phyloP scores from a whole-genome alignment of 202 grass and related monocot genomes.

The Panicum hallii region DNA sequence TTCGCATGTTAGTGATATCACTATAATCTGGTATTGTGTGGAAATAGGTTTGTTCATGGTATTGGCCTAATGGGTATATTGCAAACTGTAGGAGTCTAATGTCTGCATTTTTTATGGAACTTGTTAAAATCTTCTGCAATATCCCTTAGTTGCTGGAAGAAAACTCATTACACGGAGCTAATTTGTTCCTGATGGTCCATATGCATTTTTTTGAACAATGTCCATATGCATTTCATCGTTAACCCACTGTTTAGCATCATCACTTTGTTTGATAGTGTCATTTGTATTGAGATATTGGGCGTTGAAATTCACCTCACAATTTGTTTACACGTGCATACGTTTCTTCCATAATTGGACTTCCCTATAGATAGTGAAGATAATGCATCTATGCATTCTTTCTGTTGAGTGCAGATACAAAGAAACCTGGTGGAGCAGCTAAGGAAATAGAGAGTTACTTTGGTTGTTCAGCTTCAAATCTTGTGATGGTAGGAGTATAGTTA shows the following conservation, averaged over 20 bases:
- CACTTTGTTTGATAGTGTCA: conserved; percentile 4
- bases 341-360: conserved; percentile 11
- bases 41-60: neutral
- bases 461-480: conserved; percentile 79
- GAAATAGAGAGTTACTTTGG: conserved; percentile 96
- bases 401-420: conserved; percentile 71
- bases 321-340: neutral
- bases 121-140: neutral
- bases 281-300: neutral
- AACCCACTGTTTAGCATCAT: conserved; percentile 5
- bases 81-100: neutral
- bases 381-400: conserved; percentile 4
- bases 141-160: neutral
- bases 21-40: neutral
- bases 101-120: neutral
- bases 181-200: neutral
- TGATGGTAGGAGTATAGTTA: conserved; percentile 63
- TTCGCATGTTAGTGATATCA: neutral
- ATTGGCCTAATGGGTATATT: neutral
- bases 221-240: neutral
- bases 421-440: conserved; percentile 81
- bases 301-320: conserved; percentile 22
- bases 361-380: neutral
- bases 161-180: conserved; percentile 5
- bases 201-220: neutral